A percentile compares a stretch with the other conserved stretches of the same genome.
Conservation (phyloP, 2,329 filamentous ascomycete genomes). For the Nothomitra cinnamomea region DNA sequence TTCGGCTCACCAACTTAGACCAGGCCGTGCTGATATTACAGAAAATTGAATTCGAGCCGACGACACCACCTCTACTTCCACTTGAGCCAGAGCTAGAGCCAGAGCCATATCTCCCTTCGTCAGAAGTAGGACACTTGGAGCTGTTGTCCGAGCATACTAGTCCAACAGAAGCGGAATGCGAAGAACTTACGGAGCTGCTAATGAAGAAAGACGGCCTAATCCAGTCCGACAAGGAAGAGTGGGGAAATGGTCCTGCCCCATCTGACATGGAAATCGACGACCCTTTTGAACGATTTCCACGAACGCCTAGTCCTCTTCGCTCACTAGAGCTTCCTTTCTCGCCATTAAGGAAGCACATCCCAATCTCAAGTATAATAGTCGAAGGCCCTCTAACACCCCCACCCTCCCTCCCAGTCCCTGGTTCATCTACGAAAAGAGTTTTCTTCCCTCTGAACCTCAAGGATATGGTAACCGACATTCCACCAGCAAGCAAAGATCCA, state of each 20-base stretch:
- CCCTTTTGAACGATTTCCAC: neutral
- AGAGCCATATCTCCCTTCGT: conserved; percentile 2
- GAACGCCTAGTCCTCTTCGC: neutral
- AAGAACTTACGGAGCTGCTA: neutral
- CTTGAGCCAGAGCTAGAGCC: neutral
- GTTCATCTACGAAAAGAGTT: neutral
- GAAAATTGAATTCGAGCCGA: neutral
- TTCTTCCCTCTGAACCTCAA: neutral
- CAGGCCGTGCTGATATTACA: neutral
- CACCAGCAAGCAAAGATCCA: neutral
- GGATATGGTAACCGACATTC: neutral
- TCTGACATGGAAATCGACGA: neutral
- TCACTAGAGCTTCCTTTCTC: neutral
- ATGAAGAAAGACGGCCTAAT: neutral
- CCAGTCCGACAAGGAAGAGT: neutral
- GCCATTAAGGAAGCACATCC: neutral
- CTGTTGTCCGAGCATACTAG: neutral
- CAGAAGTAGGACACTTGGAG: neutral
- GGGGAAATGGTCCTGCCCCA: neutral
- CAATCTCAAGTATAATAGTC: neutral
- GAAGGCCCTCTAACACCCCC: conserved; percentile 5
- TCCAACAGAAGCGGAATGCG: conserved; percentile 1
- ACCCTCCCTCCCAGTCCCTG: neutral
- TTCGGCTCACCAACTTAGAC: neutral
- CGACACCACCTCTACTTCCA: conserved; percentile 5